These are phyloP conservation scores for Achaetomium macrosporum DNA, from an alignment of 2,329 filamentous ascomycete genomes.

Conservation along the genomic window DNA sequence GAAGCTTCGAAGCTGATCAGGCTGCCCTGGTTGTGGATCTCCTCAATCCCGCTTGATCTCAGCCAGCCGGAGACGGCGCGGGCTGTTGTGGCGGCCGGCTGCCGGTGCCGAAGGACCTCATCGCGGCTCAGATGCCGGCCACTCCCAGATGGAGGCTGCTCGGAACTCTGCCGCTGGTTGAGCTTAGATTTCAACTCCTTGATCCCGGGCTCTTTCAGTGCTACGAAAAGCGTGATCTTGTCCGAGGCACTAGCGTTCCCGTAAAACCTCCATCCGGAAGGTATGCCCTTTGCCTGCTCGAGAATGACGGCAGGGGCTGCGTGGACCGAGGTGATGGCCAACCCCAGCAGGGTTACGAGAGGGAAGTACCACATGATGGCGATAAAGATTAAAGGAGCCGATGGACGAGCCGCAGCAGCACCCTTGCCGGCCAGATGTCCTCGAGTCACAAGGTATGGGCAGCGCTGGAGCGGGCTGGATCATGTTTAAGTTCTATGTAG, in stretches of 20 bases:
- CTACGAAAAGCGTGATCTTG: slow-evolving; percentile 26
- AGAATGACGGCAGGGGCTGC: slow-evolving; percentile 21
- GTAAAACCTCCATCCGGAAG: slow-evolving; percentile 27
- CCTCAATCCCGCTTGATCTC: slow-evolving; percentile 31
- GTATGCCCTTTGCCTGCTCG: slow-evolving; percentile 20
- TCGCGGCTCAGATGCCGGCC: slow-evolving; percentile 32
- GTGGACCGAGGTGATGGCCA: not conserved
- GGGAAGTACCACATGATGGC: slow-evolving; percentile 15
- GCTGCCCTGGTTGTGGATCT: slow-evolving; percentile 32
- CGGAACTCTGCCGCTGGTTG: slow-evolving; percentile 20
- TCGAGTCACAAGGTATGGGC: too few relatives aligned
- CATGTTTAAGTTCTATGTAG: not conserved
- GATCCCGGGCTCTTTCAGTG: slow-evolving; percentile 29
- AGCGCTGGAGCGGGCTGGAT: too few relatives aligned
- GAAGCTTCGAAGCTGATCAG: slow-evolving; percentile 41
- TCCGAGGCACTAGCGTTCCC: slow-evolving; percentile 24
- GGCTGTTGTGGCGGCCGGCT: slow-evolving; percentile 31
- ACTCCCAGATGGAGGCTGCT: slow-evolving; percentile 23
- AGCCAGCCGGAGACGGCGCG: slow-evolving; percentile 39
- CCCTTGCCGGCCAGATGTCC: not conserved
- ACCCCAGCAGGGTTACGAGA: slow-evolving; percentile 12
- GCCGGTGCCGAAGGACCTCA: slow-evolving; percentile 34
- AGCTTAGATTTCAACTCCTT: slow-evolving; percentile 28
- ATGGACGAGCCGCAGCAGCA: not conserved
- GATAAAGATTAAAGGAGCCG: not conserved